These are phyloP conservation scores for Yamadazyma kitorensis DNA, from an alignment of 805 yeast genomes.

Conservation along the genomic window DNA sequence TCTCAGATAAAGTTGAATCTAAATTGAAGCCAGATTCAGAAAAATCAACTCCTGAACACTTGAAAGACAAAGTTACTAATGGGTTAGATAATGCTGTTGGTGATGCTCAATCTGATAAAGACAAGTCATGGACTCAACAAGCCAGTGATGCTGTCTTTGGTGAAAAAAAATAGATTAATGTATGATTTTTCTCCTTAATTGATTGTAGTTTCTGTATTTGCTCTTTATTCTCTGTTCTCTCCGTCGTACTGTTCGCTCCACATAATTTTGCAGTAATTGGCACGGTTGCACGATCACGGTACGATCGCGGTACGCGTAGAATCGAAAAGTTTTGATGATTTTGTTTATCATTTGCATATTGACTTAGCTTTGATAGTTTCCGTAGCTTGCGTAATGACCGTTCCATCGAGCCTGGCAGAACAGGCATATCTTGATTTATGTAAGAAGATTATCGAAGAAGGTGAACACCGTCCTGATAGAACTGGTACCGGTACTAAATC, in stretches of 20 bases:
- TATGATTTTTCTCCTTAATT: no score
- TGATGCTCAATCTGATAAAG: constrained; percentile 29
- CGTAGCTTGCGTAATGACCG: constrained; percentile 28
- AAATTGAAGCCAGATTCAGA: constrained; percentile 42
- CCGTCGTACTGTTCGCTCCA: no score
- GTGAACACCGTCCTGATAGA: constrained; percentile 91
- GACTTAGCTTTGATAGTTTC: no score
- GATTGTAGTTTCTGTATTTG: no score
- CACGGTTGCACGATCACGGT: no score
- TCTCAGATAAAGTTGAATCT: constrained; percentile 35
- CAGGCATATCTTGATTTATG: constrained; percentile 86
- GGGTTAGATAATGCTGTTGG: constrained; percentile 36
- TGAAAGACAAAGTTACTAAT: constrained; percentile 38
- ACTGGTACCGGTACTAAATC: constrained; percentile 96
- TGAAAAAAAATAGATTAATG: constrained; percentile 25
- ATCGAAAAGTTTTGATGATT: no score
- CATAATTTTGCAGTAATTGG: no score
- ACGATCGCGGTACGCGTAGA: no score
- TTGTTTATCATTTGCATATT: no score
- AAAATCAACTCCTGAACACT: constrained; percentile 36
- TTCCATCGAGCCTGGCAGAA: constrained; percentile 54
- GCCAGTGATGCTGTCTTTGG: constrained; percentile 46
- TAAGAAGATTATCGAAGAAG: constrained; percentile 68
- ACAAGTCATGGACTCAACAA: constrained; percentile 40
- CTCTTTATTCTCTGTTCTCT: no score